Percentiles rank a stretch among this genome's conserved stretches.
phyloP scores from a whole-genome alignment of 495 filamentous ascomycete species.

The Astrothelium subdiscretum region DNA sequence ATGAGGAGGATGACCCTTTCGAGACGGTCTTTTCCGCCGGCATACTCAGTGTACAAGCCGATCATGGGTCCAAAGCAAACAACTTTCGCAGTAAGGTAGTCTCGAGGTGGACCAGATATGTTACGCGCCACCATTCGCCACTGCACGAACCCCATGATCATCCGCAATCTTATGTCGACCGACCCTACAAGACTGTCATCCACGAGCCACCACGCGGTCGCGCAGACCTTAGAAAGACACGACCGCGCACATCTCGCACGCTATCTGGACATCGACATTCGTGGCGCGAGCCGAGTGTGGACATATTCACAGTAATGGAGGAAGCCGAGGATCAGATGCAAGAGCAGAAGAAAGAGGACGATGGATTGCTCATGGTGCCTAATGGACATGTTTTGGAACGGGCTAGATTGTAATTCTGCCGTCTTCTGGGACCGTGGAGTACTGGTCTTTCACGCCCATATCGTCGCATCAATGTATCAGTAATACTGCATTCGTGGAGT shows the following conservation, averaged over 20 bases:
- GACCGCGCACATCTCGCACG: constrained; percentile 17
- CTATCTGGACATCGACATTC: constrained; percentile 28
- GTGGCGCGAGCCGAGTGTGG: constrained; percentile 31
- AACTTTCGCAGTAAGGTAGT: constrained; percentile 19
- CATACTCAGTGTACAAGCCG: constrained; percentile 14
- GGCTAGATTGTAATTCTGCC: neutral
- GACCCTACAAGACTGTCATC: neutral
- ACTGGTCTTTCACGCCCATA: neutral
- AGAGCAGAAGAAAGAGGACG: neutral
- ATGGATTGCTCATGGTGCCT: neutral
- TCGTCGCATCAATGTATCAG: neutral
- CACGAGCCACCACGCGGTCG: neutral
- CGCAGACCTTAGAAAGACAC: neutral
- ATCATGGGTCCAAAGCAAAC: constrained; percentile 13
- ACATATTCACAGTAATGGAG: constrained; percentile 30
- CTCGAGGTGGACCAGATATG: constrained; percentile 22
- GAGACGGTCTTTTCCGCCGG: constrained; percentile 23
- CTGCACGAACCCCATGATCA: constrained; percentile 22
- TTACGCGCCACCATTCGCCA: constrained; percentile 14
- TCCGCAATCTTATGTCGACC: neutral
- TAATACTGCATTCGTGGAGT: neutral
- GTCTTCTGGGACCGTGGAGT: too few relatives aligned
- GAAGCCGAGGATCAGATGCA: constrained; percentile 14
- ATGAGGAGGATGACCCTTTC: constrained; percentile 26
- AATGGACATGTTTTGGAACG: neutral